Base-by-base conservation (phyloP, 768 basidiomycete genomes). In the Thelephora ganbajun region DNA sequence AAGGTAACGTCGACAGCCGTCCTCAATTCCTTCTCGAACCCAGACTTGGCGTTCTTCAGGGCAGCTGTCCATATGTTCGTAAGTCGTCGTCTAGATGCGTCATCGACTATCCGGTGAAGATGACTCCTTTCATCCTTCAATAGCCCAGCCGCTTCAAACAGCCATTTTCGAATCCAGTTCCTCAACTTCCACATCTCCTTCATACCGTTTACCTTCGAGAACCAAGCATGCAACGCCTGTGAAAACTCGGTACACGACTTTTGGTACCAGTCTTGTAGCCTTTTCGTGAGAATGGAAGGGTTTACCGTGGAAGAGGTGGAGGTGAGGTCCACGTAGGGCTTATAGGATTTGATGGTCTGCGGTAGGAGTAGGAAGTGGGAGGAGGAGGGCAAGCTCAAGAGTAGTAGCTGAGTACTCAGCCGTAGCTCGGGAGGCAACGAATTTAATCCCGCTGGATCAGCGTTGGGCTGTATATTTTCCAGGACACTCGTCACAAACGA, bases 301-400 rank as follows among this genome's bases (percentile, higher is more conserved):
- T 73, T 61, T 19, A 80, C 61, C 2, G 68, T 67, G 14, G 78
- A 69, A 3, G 77, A 74, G 0, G 76, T 61, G 0, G 85, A 78
- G 7, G 70, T 66, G 5, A 80, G 64, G 55, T 91, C 83, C 51
- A 94, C 75, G 60, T 87, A 93, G 7, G 92, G 92, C 55, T 80
- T 86, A 62, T 92, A 96, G 4, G 74, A 71, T 53, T 73, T 74
- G 50, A 97, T 73, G 50, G 68, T 73, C 1, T 69, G 57, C 0
- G 91, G 89, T 0, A 97, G 72, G 47, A 88, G 72, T 13, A 80
- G 73, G 51, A 92, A 78, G 53, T 91, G 85, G 20, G 83, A 77
- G 0, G 89, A 83, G 0, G 92, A 91, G 0, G 90, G 90, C 19
- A 94, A 71, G 7, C 72, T 71, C 20, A 72, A 66, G 16, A 97